These are phyloP conservation scores for Sclerotinia glacialis DNA, from an alignment of 2,329 filamentous ascomycete genomes.

Conservation along the genomic window DNA sequence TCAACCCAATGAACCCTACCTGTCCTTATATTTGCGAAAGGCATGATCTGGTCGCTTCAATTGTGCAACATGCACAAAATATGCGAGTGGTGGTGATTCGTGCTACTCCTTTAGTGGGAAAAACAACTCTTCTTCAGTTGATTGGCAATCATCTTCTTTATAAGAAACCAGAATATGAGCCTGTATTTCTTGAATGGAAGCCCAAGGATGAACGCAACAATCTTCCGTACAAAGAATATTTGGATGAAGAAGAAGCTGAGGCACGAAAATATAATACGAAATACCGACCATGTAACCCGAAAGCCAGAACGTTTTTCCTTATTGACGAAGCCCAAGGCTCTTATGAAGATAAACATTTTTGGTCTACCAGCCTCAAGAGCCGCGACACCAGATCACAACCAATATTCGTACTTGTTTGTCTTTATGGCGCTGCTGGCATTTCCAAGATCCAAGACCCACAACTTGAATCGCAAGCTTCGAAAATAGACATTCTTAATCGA, in stretches of 20 bases:
- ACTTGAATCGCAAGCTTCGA: neutral
- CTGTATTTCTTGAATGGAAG: neutral
- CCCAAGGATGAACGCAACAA: neutral
- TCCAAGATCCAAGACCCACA: neutral
- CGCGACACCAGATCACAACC: neutral
- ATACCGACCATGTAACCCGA: neutral
- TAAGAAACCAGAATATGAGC: neutral
- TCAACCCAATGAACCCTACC: neutral
- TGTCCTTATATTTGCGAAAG: neutral
- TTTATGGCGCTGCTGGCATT: neutral
- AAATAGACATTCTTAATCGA: neutral
- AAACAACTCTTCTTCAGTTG: neutral
- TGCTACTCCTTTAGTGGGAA: neutral
- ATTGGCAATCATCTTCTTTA: neutral
- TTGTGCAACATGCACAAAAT: neutral
- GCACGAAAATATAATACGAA: neutral
- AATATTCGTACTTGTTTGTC: slow-evolving; percentile 8
- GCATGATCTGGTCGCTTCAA: neutral
- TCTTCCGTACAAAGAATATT: neutral
- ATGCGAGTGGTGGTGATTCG: slow-evolving; percentile 7
- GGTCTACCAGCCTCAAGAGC: neutral
- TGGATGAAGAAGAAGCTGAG: fast-evolving
- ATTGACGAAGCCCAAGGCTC: slow-evolving; percentile 2
- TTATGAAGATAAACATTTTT: slow-evolving; percentile 4
- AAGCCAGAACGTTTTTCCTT: neutral